Percentiles rank a stretch among this genome's conserved stretches.
Evolutionary conservation across 2,329 filamentous ascomycete genomes (phyloP).

Genomic region (Cordyceps pruinosa): DNA sequence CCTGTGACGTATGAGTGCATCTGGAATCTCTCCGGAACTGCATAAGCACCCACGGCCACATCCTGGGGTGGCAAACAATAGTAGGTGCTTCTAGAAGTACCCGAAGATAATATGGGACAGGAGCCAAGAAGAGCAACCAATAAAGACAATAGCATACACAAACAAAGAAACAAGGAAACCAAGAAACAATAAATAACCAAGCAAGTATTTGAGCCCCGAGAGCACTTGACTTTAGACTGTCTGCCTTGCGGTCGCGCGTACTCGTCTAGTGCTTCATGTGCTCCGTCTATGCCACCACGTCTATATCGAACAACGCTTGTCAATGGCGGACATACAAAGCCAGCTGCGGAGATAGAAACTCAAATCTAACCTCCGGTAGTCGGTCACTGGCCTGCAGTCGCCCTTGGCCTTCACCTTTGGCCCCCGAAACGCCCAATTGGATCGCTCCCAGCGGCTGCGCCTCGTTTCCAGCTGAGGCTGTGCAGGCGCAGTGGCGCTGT

Average conservation of each 20-base stretch:
- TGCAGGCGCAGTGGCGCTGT: background rate
- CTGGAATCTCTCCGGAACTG: too few species aligned
- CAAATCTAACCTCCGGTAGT: background rate
- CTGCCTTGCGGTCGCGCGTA: background rate
- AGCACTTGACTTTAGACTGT: background rate
- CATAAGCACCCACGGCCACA: too few species aligned
- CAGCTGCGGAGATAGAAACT: constrained; percentile 1
- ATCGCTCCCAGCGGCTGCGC: background rate
- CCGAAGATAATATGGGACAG: too few species aligned
- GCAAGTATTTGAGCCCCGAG: background rate
- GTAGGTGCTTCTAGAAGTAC: too few species aligned
- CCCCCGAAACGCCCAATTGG: background rate
- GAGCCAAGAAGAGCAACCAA: too few species aligned
- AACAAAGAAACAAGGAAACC: too few species aligned
- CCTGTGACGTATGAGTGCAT: too few species aligned
- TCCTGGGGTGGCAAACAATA: too few species aligned
- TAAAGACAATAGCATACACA: too few species aligned
- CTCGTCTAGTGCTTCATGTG: background rate
- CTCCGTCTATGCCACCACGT: background rate
- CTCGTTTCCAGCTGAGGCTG: constrained; percentile 6
- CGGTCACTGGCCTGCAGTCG: background rate
- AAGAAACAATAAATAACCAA: too few species aligned
- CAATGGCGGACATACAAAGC: background rate
- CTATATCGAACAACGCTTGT: background rate
- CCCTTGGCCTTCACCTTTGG: too few species aligned